These are phyloP conservation scores for Russula foetens DNA, from an alignment of 768 basidiomycete genomes.

Conservation along the genomic window DNA sequence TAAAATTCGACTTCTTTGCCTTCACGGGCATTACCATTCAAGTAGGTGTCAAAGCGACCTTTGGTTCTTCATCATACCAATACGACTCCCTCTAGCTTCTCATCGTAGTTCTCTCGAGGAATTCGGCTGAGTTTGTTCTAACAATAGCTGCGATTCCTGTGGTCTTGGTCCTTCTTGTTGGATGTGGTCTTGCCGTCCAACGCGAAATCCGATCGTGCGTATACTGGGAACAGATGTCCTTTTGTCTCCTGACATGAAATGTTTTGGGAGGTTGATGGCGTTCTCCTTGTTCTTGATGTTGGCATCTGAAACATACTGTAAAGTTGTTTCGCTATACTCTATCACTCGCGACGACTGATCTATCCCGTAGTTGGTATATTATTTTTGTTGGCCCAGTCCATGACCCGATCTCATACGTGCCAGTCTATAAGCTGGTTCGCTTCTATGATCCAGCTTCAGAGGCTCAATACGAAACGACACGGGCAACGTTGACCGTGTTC, in stretches of 20 bases:
- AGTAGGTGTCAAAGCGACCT: slow-evolving; percentile 31
- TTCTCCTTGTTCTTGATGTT: slow-evolving; percentile 68
- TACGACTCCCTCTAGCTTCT: slow-evolving; percentile 46
- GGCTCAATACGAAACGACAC: slow-evolving; percentile 56
- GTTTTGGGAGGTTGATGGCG: slow-evolving; percentile 52
- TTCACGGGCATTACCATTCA: slow-evolving; percentile 87
- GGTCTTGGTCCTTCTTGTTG: slow-evolving; percentile 55
- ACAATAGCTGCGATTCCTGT: slow-evolving; percentile 81
- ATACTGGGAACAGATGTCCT: neutral
- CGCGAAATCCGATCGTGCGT: slow-evolving; percentile 73
- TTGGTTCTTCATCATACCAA: neutral
- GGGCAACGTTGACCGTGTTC: slow-evolving; percentile 73
- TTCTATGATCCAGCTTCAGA: slow-evolving; percentile 61
- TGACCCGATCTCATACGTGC: neutral
- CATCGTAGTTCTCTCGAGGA: slow-evolving; percentile 58
- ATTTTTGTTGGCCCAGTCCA: neutral
- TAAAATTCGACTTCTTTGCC: slow-evolving; percentile 88
- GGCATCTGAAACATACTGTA: slow-evolving; percentile 70
- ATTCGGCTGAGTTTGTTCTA: slow-evolving; percentile 71
- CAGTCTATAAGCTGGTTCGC: slow-evolving; percentile 80
- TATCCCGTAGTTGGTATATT: slow-evolving; percentile 7
- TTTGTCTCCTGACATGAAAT: slow-evolving; percentile 6
- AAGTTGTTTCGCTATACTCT: slow-evolving; percentile 25
- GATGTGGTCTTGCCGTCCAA: slow-evolving; percentile 63
- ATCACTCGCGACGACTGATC: neutral